These are phyloP conservation scores for Cicer yamashitae DNA, from an alignment of 306 rosid species.

Conservation along the genomic window DNA sequence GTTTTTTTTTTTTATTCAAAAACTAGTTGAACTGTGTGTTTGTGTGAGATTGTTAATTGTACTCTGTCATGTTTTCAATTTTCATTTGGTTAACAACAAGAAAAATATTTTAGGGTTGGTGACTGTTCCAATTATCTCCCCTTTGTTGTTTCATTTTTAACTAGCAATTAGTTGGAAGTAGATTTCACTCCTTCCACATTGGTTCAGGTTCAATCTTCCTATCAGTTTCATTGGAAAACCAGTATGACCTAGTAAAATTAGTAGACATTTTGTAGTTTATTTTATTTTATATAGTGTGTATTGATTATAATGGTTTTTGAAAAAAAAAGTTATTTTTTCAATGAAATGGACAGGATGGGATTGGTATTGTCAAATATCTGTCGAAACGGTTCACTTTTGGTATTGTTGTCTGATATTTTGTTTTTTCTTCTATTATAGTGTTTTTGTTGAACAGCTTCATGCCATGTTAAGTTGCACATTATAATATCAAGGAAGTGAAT, in stretches of 20 bases:
- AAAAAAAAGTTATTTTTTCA: neutral
- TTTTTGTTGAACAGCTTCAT: neutral
- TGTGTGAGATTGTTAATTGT: neutral
- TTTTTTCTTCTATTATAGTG: neutral
- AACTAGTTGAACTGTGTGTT: neutral
- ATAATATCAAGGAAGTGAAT: conserved; percentile 6
- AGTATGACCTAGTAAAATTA: neutral
- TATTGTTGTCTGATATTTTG: neutral
- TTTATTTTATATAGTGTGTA: too few species aligned
- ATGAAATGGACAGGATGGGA: neutral
- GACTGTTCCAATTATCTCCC: neutral
- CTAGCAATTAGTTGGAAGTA: neutral
- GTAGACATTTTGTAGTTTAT: neutral
- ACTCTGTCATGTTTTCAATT: neutral
- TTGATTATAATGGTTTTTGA: neutral
- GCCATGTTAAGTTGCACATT: neutral
- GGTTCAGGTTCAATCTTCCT: neutral
- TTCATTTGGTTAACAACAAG: neutral
- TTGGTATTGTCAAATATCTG: neutral
- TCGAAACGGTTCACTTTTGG: neutral
- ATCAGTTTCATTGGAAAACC: neutral
- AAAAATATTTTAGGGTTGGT: conserved; percentile 8
- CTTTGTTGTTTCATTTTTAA: neutral
- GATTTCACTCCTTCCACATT: conserved; percentile 7
- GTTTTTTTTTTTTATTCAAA: neutral